Evolutionary conservation across 1,284 basidiomycete genomes (phyloP), one percentile per base, ranked within the genome.

Genomic region (Apiotrichum porosum): DNA sequence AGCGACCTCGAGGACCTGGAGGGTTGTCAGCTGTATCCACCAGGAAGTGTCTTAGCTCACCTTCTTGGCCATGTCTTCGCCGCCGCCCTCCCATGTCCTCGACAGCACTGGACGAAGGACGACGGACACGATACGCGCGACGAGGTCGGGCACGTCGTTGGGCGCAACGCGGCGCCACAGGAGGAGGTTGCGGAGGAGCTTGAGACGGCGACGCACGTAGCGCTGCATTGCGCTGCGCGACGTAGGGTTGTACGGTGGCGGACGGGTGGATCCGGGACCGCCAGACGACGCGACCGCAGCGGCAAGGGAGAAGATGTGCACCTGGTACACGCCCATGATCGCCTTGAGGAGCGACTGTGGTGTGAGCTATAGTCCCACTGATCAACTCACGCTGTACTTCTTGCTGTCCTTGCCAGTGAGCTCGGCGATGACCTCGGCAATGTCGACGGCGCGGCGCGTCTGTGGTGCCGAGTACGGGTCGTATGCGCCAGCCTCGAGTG

Each of bases 41-140:
- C 22, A 40, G 15, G 14, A 13, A 17, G 23, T 13, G 5, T 8
- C 14, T 9, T 6, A 19, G 62, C 71, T 63, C 53, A 88, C 88
- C 79, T 82, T 82, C 41, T 73, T 73, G 51, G 82, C 78, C 51
- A 83, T 74, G 64, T 84, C 80, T 9, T 37, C 42, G 2, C 89
- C 91, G 14, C 92, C 91, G 26, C 88, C 85, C 28, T 89, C 86
- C 92, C 92, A 95, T 6, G 85, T 85, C 46, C 78, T 80, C 53
- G 83, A 79, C 6, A 90, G 81, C 17, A 88, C 77, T 1, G 81
- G 81, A 38, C 86, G 59, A 40, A 93, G 77, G 51, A 79, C 79
- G 15, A 78, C 74, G n/a, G 78, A 78, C 9, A 87, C 76, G 15
- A 90, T 68, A 49, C 76, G 77, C 15, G 74, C 77, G 14, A 83